A percentile compares a stretch with the other conserved stretches of the same genome.
phyloP scores from a whole-genome alignment of 1,139 yeast genomes.

The Insectozyma bohioensis region DNA sequence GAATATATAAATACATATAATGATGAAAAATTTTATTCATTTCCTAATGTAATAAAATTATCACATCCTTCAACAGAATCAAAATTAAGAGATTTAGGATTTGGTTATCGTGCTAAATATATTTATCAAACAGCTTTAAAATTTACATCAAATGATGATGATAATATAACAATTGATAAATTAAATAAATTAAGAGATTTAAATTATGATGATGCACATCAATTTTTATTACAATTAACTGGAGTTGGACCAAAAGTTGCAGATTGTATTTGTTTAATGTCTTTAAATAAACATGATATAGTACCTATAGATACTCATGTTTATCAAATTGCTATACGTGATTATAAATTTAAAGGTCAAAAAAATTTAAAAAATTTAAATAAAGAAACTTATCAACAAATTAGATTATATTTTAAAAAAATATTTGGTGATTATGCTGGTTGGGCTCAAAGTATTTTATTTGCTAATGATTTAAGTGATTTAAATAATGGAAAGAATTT shows the following conservation, averaged over 20 bases:
- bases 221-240: slow-evolving; percentile 60
- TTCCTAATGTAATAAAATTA: slow-evolving; percentile 65
- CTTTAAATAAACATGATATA: slow-evolving; percentile 80
- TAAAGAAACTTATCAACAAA: slow-evolving; percentile 59
- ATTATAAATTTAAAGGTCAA: slow-evolving; percentile 63
- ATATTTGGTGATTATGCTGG: slow-evolving; percentile 94
- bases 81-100: slow-evolving; percentile 59
- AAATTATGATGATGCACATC: slow-evolving; percentile 60
- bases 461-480: slow-evolving; percentile 76
- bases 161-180: slow-evolving; percentile 30
- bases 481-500: slow-evolving; percentile 51
- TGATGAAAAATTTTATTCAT: slow-evolving; percentile 65
- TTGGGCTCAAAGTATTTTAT: slow-evolving; percentile 94
- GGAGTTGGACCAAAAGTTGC: slow-evolving; percentile 99
- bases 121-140: slow-evolving; percentile 72
- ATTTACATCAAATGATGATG: slow-evolving; percentile 36
- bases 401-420: slow-evolving; percentile 59
- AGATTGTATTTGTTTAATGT: slow-evolving; percentile 87
- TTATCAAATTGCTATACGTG: slow-evolving; percentile 85
- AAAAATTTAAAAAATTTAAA: slow-evolving; percentile 51
- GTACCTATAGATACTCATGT: slow-evolving; percentile 98
- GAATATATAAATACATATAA: slow-evolving; percentile 47
- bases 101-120: slow-evolving; percentile 92
- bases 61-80: slow-evolving; percentile 40
- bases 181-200: slow-evolving; percentile 39